Evolutionary conservation across 352 stramenopile genomes (phyloP), one percentile per base, ranked within the genome.

Genomic region (Phytopythium delawarense): DNA sequence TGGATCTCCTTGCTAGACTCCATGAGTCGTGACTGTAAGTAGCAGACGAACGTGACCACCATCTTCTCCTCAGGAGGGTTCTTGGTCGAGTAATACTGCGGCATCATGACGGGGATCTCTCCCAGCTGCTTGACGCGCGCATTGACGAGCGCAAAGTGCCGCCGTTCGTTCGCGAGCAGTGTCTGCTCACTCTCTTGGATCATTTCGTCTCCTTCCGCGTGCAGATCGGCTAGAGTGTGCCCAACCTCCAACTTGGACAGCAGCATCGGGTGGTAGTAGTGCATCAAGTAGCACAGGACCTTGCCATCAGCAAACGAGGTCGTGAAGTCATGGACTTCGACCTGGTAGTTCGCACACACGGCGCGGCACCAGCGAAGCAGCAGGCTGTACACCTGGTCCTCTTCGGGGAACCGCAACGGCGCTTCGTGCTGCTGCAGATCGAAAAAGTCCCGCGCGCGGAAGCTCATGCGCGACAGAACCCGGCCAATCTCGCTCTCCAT

Each of bases 201-300:
- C 18, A 65, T 25, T 21, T 74, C 25, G 32, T 63, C 55, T 39
- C 18, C 44, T 23, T 63, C 34, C 15, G 50, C 15, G 35, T 57
- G 21, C 21, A 52, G 25, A 61, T 85, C 68, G 23, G 60, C 70
- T 0, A 75, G 91, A 35, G 83, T 91, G 11, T 70, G 37, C 15
- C 72, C 57, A 44, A 92, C 78, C 40, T 92, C 80, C 15, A 67
- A 53, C 64, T 90, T 92, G 12, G 72, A 72, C 13, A 98, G 57
- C 9, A 98, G 66, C 67, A 87, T 85, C 6, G 96, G 96, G 64
- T 98, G 95, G 62, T 99, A 99, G 70, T 98, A 98, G 67, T 98
- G 94, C 32, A 99, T 67, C 23, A 99, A 71, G 25, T 97, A 87
- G 67, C 96, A 98, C 30, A 98, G 67, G 15, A 78, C 93, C 30